Evolutionary conservation across 805 yeast species (phyloP).

Genomic region (Kodamaea fukazawae): DNA sequence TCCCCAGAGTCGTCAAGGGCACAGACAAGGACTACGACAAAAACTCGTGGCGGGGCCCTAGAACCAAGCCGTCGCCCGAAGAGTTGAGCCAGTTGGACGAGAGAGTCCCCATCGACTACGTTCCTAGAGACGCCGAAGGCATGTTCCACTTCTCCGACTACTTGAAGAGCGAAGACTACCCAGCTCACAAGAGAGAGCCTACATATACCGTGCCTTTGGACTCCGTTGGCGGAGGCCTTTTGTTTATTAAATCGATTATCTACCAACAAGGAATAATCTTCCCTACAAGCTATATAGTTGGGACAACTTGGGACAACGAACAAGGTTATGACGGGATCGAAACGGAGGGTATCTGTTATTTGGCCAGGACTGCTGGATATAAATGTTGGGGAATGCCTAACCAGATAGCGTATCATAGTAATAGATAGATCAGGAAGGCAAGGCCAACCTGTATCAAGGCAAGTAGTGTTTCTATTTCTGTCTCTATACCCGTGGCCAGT

Average conservation of each 20-base stretch:
- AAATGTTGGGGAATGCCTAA: slow-evolving; percentile 52
- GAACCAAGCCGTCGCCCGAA: slow-evolving; percentile 30
- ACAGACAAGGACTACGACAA: slow-evolving; percentile 32
- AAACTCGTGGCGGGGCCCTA: slow-evolving; percentile 40
- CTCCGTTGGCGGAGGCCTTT: slow-evolving; percentile 53
- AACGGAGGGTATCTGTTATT: slow-evolving; percentile 52
- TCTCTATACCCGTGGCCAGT: too few relatives aligned
- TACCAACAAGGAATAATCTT: slow-evolving; percentile 47
- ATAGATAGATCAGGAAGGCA: slow-evolving; percentile 4
- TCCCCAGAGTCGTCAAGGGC: slow-evolving; percentile 31
- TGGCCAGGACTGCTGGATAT: slow-evolving; percentile 44
- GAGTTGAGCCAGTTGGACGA: slow-evolving; percentile 27
- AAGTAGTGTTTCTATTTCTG: too few relatives aligned
- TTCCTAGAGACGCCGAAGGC: slow-evolving; percentile 29
- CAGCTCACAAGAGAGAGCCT: slow-evolving; percentile 3
- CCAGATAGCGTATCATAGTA: slow-evolving; percentile 38
- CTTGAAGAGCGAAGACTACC: slow-evolving; percentile 12
- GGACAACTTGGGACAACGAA: slow-evolving; percentile 44
- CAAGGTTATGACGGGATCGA: slow-evolving; percentile 57
- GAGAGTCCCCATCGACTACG: slow-evolving; percentile 27
- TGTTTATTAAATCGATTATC: slow-evolving; percentile 42
- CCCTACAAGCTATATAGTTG: slow-evolving; percentile 45
- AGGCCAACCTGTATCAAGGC: slow-evolving; percentile 55
- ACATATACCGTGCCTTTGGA: slow-evolving; percentile 31
- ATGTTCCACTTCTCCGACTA: slow-evolving; percentile 30